Percentiles rank a stretch among this genome's conserved stretches.
phyloP scores from a whole-genome alignment of 2,329 filamentous ascomycete genomes.

The Aschersonia sp. region DNA sequence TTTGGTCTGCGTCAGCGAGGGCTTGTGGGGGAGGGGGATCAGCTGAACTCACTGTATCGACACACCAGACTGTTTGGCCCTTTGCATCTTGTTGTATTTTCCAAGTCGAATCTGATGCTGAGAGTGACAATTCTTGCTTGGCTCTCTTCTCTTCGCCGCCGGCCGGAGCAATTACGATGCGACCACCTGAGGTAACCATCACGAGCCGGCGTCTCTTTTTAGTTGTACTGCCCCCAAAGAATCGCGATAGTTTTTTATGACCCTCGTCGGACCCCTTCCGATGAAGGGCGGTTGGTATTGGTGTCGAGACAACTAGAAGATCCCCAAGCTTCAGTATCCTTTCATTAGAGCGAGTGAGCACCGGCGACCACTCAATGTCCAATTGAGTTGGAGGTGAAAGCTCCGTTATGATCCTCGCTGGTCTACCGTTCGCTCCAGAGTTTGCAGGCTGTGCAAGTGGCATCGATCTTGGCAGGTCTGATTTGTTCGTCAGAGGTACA shows the following conservation, averaged over 20 bases:
- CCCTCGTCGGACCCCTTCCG: slow-evolving; percentile 57
- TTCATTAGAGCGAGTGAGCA: slow-evolving; percentile 81
- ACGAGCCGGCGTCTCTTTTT: slow-evolving; percentile 91
- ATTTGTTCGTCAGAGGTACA: slow-evolving; percentile 12
- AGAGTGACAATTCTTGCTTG: slow-evolving; percentile 80
- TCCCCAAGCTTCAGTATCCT: slow-evolving; percentile 91
- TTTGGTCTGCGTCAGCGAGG: slow-evolving; percentile 8
- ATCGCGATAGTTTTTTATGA: slow-evolving; percentile 82
- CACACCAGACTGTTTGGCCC: slow-evolving; percentile 74
- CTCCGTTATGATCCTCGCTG: slow-evolving; percentile 80
- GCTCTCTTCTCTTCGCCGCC: slow-evolving; percentile 93
- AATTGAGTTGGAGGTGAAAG: slow-evolving; percentile 91
- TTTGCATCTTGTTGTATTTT: slow-evolving; percentile 73
- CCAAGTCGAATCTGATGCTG: slow-evolving; percentile 63
- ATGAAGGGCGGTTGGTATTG: slow-evolving; percentile 60
- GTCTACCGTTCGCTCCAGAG: slow-evolving; percentile 38
- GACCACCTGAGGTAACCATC: slow-evolving; percentile 84
- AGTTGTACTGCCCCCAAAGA: slow-evolving; percentile 80
- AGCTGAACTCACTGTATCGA: slow-evolving; percentile 65
- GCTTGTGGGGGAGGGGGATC: too few species aligned
- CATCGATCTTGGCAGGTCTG: slow-evolving; percentile 12
- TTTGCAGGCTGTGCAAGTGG: slow-evolving; percentile 21
- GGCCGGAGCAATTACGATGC: slow-evolving; percentile 78
- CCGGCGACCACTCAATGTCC: slow-evolving; percentile 97
- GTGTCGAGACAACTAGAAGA: slow-evolving; percentile 67